phyloP scores from a whole-genome alignment of 192 early-diverging fungal genomes.

The Gaertneriomyces semiglobifer region DNA sequence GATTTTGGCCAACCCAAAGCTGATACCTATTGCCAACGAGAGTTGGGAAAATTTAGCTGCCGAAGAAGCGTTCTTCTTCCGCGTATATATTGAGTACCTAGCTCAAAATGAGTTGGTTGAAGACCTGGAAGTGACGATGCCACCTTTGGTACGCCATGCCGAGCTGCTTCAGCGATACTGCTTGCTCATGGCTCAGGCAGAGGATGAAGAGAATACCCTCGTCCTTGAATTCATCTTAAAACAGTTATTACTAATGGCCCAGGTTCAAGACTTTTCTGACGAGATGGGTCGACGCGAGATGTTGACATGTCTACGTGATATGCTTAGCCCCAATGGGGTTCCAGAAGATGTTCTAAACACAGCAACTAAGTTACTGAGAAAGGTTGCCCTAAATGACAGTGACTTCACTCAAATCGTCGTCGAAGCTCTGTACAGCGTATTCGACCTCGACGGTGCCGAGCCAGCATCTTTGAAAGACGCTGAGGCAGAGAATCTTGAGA shows the following conservation, averaged over 20 bases:
- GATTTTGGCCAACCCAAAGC: constrained; percentile 13
- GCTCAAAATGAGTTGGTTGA: constrained; percentile 20
- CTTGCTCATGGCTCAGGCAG: constrained; percentile 48
- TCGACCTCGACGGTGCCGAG: constrained; percentile 13
- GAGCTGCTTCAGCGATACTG: constrained; percentile 35
- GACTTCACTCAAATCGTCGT: constrained; percentile 67
- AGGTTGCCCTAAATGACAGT: constrained; percentile 72
- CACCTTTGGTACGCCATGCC: constrained; percentile 13
- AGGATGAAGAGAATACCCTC: constrained; percentile 43
- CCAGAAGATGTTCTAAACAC: constrained; percentile 72
- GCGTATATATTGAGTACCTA: constrained; percentile 10
- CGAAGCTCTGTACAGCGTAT: constrained; percentile 26
- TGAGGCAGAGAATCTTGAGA: constrained; percentile 10
- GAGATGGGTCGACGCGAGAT: constrained; percentile 84
- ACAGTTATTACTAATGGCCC: constrained; percentile 74
- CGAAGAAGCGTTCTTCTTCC: constrained; percentile 47
- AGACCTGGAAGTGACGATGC: constrained; percentile 24
- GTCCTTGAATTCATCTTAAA: constrained; percentile 65
- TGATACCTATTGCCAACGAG: constrained; percentile 20
- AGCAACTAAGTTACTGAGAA: constrained; percentile 74
- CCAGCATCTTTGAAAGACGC: not conserved
- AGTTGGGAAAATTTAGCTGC: constrained; percentile 52
- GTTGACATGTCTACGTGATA: constrained; percentile 74
- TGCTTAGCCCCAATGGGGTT: constrained; percentile 71
- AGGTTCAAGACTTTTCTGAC: constrained; percentile 78